phyloP scores from a whole-genome alignment of 106 monocot genomes.

The Acorus gramineus region DNA sequence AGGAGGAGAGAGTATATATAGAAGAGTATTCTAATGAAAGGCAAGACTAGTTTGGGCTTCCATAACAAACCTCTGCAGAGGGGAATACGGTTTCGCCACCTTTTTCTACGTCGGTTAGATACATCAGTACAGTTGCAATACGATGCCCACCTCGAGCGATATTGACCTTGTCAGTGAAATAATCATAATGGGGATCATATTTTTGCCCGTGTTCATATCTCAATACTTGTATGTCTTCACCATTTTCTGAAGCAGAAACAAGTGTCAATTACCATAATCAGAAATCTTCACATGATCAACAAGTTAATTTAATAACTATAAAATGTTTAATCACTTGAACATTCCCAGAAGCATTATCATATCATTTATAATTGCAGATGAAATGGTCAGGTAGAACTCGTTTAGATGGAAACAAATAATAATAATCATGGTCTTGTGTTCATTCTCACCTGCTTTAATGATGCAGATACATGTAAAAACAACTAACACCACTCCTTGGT shows the following conservation, averaged over 20 bases:
- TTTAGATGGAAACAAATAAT: too few species aligned
- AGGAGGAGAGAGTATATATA: not conserved
- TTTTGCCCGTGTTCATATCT: constrained; percentile 85
- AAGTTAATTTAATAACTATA: too few species aligned
- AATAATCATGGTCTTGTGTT: too few species aligned
- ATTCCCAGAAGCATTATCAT: too few species aligned
- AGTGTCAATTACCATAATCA: not conserved
- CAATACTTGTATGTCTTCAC: constrained; percentile 89
- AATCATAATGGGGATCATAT: constrained; percentile 92
- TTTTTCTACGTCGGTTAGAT: constrained; percentile 68
- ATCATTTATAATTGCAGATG: too few species aligned
- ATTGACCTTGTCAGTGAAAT: constrained; percentile 77
- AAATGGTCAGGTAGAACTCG: too few species aligned
- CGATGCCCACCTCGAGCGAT: constrained; percentile 90
- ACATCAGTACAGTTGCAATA: constrained; percentile 90
- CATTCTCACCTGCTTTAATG: too few species aligned
- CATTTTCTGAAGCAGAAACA: constrained; percentile 58
- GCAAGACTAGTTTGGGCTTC: not conserved
- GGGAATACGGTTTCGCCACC: constrained; percentile 99
- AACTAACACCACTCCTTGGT: too few species aligned
- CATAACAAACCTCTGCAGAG: constrained; percentile 48
- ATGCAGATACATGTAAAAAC: too few species aligned
- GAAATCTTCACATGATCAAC: too few species aligned
- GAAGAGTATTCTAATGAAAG: constrained; percentile 1
- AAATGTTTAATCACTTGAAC: too few species aligned